Percentiles rank a stretch among this genome's conserved stretches.
phyloP scores from a whole-genome alignment of 192 early-diverging fungal species.

The Mortierella alpina region DNA sequence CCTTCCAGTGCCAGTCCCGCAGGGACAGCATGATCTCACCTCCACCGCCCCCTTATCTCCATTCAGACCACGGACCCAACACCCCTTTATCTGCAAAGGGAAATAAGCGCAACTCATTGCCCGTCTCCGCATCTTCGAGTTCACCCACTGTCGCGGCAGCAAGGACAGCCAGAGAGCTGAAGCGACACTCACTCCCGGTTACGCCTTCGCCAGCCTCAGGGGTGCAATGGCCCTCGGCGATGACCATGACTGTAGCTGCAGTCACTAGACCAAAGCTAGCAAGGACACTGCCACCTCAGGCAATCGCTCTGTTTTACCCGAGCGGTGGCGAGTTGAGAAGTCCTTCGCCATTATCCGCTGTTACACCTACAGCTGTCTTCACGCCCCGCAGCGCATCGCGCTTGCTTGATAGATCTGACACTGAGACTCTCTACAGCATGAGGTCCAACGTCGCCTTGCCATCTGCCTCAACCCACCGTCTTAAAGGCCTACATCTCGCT shows the following conservation, averaged over 20 bases:
- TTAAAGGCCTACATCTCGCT: background rate
- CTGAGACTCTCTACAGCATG: constrained; percentile 12
- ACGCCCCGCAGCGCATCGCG: constrained; percentile 14
- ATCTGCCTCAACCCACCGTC: background rate
- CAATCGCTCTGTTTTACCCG: background rate
- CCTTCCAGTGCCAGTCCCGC: constrained; percentile 5
- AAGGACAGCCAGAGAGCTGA: constrained; percentile 15
- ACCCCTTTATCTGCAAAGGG: constrained; percentile 2
- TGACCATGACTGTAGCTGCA: constrained; percentile 4
- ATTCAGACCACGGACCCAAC: constrained; percentile 35
- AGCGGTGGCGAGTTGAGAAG: background rate
- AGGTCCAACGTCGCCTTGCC: background rate
- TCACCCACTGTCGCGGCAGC: constrained; percentile 1
- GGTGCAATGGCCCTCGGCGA: constrained; percentile 34
- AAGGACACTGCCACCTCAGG: constrained; percentile 30
- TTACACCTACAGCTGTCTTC: constrained; percentile 4
- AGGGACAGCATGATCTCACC: constrained; percentile 19
- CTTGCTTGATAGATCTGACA: constrained; percentile 9
- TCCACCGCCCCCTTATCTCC: constrained; percentile 47
- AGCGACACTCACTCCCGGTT: constrained; percentile 31
- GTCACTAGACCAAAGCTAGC: constrained; percentile 21
- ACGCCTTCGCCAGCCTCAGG: constrained; percentile 13
- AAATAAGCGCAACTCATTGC: constrained; percentile 28
- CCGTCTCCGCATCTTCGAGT: background rate
- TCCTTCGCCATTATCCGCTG: background rate